A percentile compares a stretch with the other conserved stretches of the same genome.
phyloP scores from a whole-genome alignment of 2,329 filamentous ascomycete species.

The Penicillium sp. region DNA sequence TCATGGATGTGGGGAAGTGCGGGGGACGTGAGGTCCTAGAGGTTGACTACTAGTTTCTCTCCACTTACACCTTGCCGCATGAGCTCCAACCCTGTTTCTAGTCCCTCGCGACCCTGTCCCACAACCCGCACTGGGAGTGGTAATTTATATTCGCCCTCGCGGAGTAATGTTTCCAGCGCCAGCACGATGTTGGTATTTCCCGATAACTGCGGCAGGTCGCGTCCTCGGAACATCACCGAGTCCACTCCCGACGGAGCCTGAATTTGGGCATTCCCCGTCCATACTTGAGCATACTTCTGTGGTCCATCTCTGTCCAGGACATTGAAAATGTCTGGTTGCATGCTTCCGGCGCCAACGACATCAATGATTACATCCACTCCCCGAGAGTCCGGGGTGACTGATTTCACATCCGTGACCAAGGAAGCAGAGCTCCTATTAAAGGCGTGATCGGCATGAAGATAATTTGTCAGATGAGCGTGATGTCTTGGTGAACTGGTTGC shows the following conservation, averaged over 20 bases:
- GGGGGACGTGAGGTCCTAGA: background rate
- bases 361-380: conserved; percentile 40
- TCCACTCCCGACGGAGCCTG: conserved; percentile 28
- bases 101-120: conserved; percentile 24
- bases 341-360: conserved; percentile 27
- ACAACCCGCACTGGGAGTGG: conserved; percentile 30
- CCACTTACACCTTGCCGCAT: conserved; percentile 32
- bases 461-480: background rate
- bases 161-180: conserved; percentile 23
- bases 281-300: conserved; percentile 30
- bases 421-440: conserved; percentile 3
- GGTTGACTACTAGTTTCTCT: conserved; percentile 28
- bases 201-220: conserved; percentile 20
- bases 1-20: background rate
- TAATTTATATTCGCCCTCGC: conserved; percentile 27
- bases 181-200: conserved; percentile 23
- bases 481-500: conserved; percentile 31
- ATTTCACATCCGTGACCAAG: background rate
- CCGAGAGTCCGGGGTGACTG: background rate
- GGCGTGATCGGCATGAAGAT: background rate
- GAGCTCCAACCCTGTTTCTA: conserved; percentile 23
- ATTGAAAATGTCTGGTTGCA: conserved; percentile 25
- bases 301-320: conserved; percentile 27
- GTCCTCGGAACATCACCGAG: conserved; percentile 21
- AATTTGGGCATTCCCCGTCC: conserved; percentile 25